Percentiles rank a stretch among this genome's conserved stretches.
Evolutionary conservation across 805 yeast species (phyloP).

Genomic region (Candida chauliodis): DNA sequence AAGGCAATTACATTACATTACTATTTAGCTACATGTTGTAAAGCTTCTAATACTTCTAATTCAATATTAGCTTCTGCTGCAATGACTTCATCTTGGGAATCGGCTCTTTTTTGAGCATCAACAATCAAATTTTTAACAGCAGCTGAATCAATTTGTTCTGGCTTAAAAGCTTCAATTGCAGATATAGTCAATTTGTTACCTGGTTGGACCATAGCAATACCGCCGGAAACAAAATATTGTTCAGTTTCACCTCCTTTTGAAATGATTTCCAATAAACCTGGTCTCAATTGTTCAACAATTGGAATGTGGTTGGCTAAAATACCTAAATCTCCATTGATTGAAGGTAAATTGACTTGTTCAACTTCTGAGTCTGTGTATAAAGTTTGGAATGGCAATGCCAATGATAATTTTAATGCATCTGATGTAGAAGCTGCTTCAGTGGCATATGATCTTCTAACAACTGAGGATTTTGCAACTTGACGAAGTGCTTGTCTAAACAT

Average conservation of each 20-base stretch:
- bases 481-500: conserved; percentile 67
- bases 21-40: conserved; percentile 76
- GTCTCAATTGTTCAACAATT: conserved; percentile 89
- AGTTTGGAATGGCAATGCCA: conserved; percentile 87
- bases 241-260: conserved; percentile 68
- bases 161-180: conserved; percentile 92
- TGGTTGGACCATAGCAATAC: conserved; percentile 95
- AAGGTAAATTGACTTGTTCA: conserved; percentile 88
- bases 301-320: conserved; percentile 97
- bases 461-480: conserved; percentile 56
- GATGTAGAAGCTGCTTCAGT: conserved; percentile 59
- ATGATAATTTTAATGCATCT: conserved; percentile 78
- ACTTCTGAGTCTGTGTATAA: conserved; percentile 55
- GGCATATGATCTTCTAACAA: conserved; percentile 83
- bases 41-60: conserved; percentile 93
- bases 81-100: conserved; percentile 79
- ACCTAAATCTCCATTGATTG: conserved; percentile 94
- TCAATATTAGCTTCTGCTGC: conserved; percentile 95
- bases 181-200: conserved; percentile 86
- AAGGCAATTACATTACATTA: background rate
- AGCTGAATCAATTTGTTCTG: conserved; percentile 79
- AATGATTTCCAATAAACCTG: conserved; percentile 92
- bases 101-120: conserved; percentile 89
- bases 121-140: conserved; percentile 77
- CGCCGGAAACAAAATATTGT: conserved; percentile 91